Evolutionary conservation across 495 filamentous ascomycete genomes (phyloP).

Genomic region (Neurospora sp.): DNA sequence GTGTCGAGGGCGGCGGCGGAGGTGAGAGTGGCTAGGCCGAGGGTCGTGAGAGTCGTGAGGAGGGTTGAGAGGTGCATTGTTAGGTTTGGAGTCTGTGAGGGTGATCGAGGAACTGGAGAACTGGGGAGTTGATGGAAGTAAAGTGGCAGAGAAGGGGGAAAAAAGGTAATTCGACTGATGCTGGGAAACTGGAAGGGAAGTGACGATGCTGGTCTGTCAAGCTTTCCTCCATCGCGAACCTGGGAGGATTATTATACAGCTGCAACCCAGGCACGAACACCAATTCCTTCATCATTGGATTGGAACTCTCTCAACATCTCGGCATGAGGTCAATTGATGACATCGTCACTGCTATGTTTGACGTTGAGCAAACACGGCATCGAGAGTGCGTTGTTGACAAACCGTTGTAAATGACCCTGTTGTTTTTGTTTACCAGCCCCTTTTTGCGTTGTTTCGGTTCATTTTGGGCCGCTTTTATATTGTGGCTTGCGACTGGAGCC

Average conservation of each 20-base stretch:
- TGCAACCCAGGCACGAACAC: background rate
- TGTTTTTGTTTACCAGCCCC: background rate
- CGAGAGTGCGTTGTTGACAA: background rate
- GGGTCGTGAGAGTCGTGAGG: background rate
- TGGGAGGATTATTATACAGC: background rate
- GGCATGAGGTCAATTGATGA: background rate
- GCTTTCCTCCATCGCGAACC: background rate
- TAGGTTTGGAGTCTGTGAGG: background rate
- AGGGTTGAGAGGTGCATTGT: background rate
- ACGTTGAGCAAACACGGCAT: background rate
- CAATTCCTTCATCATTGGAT: background rate
- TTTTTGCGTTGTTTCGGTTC: background rate
- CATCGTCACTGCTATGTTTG: background rate
- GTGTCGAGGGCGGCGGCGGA: background rate
- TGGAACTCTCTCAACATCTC: background rate
- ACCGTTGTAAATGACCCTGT: background rate
- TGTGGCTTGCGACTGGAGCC: background rate
- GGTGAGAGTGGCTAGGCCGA: background rate
- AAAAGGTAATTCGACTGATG: too few relatives aligned
- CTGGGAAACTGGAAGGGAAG: background rate
- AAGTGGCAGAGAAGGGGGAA: too few relatives aligned
- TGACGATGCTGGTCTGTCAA: background rate
- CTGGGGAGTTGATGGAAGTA: background rate
- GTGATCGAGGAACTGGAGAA: background rate
- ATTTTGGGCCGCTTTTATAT: background rate